Evolutionary conservation across 352 stramenopile genomes (phyloP).

Genomic region (Pythium angustatum): DNA sequence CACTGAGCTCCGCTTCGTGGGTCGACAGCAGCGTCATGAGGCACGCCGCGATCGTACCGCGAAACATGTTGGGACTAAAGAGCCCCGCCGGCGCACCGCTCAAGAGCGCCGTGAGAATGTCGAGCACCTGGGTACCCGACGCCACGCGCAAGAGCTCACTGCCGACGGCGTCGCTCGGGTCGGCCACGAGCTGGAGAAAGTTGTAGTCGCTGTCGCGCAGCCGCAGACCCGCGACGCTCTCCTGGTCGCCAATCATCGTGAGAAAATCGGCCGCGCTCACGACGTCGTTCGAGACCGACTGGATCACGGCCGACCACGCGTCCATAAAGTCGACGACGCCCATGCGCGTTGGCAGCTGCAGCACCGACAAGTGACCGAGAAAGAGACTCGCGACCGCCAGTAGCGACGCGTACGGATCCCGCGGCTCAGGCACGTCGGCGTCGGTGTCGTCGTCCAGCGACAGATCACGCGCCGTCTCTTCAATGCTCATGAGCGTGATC

Average conservation of each 20-base stretch:
- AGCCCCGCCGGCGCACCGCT: slow-evolving; percentile 47
- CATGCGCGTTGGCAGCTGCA: slow-evolving; percentile 51
- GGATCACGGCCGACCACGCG: slow-evolving; percentile 63
- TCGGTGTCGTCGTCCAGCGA: slow-evolving; percentile 32
- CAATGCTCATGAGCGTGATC: slow-evolving; percentile 60
- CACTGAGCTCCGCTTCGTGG: slow-evolving; percentile 35
- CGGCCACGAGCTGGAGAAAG: slow-evolving; percentile 59
- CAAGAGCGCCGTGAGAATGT: slow-evolving; percentile 65
- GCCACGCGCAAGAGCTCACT: slow-evolving; percentile 47
- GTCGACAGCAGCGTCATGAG: slow-evolving; percentile 47
- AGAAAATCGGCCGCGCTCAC: slow-evolving; percentile 63
- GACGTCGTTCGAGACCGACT: slow-evolving; percentile 63
- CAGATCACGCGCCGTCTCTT: slow-evolving; percentile 51
- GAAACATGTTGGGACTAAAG: slow-evolving; percentile 75
- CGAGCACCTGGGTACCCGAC: slow-evolving; percentile 63
- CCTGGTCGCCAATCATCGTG: slow-evolving; percentile 45
- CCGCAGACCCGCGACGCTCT: slow-evolving; percentile 41
- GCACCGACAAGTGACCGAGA: slow-evolving; percentile 49
- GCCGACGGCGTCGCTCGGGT: slow-evolving; percentile 46
- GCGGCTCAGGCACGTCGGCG: background rate
- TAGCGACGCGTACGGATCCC: slow-evolving; percentile 40
- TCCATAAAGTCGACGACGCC: slow-evolving; percentile 74
- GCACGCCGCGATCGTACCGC: slow-evolving; percentile 49
- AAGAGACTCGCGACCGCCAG: slow-evolving; percentile 57
- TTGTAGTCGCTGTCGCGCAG: slow-evolving; percentile 57